Percentiles rank a stretch among this genome's conserved stretches.
phyloP scores from a whole-genome alignment of 345 rosid genomes.

The Cardamine occulta region DNA sequence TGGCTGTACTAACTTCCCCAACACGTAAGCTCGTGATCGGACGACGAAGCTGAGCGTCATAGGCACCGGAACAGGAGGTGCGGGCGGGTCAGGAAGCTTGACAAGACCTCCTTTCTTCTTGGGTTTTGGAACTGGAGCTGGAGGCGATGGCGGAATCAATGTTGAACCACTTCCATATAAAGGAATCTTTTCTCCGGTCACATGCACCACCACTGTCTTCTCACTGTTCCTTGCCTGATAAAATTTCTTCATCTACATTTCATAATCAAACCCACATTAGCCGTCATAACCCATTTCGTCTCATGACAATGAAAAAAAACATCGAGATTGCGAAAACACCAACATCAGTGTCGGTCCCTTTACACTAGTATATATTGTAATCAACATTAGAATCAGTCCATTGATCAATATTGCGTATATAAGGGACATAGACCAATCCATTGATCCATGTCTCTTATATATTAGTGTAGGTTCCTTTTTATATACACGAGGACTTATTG shows the following conservation, averaged over 20 bases:
- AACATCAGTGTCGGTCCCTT: background rate
- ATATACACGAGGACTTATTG: too few species aligned
- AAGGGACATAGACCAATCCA: background rate
- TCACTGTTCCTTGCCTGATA: constrained; percentile 84
- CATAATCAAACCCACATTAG: background rate
- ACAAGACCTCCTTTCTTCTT: constrained; percentile 38
- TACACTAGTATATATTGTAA: too few species aligned
- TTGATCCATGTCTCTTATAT: too few species aligned
- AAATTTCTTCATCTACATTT: constrained; percentile 71
- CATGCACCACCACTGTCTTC: constrained; percentile 55
- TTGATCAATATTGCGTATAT: too few species aligned
- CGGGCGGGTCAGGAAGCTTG: constrained; percentile 40
- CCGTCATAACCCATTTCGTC: background rate
- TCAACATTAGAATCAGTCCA: too few species aligned
- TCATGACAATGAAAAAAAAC: background rate
- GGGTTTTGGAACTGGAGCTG: constrained; percentile 52
- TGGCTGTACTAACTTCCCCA: constrained; percentile 89
- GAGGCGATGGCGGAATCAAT: constrained; percentile 59
- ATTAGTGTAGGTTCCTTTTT: too few species aligned
- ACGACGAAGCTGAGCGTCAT: constrained; percentile 63
- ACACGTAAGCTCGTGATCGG: constrained; percentile 75
- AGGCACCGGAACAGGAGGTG: constrained; percentile 62
- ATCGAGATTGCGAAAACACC: background rate
- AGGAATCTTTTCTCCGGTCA: constrained; percentile 74
- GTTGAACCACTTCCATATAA: constrained; percentile 85